phyloP scores from a whole-genome alignment of 345 rosid species.

The Eutrema yunnanense region DNA sequence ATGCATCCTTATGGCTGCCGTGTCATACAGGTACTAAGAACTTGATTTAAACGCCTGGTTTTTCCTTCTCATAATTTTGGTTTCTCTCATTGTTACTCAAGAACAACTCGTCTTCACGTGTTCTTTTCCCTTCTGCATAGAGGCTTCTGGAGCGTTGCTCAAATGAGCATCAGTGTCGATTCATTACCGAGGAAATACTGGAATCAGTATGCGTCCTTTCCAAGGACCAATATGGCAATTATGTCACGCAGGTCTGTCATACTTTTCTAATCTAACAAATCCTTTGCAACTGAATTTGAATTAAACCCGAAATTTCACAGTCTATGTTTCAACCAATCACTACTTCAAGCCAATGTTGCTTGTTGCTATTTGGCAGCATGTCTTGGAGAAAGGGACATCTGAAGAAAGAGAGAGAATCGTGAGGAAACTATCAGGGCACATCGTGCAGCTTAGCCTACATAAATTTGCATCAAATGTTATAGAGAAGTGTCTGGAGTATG shows the following conservation, averaged over 20 bases:
- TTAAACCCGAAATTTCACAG: neutral
- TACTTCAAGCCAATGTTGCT: neutral
- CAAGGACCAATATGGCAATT: constrained; percentile 73
- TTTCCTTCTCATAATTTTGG: neutral
- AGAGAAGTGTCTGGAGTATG: constrained; percentile 61
- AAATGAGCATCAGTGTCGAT: constrained; percentile 41
- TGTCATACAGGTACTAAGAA: constrained; percentile 56
- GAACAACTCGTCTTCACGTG: neutral
- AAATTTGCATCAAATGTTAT: constrained; percentile 71
- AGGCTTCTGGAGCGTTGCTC: constrained; percentile 68
- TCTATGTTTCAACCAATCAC: neutral
- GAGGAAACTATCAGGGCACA: constrained; percentile 47
- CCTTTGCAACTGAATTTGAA: neutral
- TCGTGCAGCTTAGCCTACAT: constrained; percentile 60
- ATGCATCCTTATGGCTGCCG: constrained; percentile 85
- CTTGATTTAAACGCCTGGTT: neutral
- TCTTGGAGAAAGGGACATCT: constrained; percentile 53
- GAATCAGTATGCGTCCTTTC: constrained; percentile 56
- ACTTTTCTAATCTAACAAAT: neutral
- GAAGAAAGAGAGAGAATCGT: constrained; percentile 48
- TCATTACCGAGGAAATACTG: constrained; percentile 58
- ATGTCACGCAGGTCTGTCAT: constrained; percentile 58
- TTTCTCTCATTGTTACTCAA: neutral
- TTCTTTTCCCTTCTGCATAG: constrained; percentile 29
- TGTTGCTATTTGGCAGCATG: constrained; percentile 43